Evolutionary conservation across 176 grass and related monocot species (phyloP).

Genomic region (Otatea glauca): DNA sequence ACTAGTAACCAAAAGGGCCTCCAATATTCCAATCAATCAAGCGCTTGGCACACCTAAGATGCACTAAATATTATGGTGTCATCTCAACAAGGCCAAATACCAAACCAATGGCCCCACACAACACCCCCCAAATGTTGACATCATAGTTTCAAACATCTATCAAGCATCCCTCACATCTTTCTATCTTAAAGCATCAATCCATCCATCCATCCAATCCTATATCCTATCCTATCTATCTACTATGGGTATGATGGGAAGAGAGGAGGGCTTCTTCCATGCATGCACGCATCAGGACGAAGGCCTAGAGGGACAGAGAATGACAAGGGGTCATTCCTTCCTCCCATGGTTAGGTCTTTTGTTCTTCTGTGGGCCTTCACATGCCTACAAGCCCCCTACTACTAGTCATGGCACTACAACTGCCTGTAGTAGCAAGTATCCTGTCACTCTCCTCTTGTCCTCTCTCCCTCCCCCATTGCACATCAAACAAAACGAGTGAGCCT

Average conservation of each 20-base stretch:
- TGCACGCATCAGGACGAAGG: slow-evolving; percentile 51
- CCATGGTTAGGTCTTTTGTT: slow-evolving; percentile 57
- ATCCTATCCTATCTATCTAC: slow-evolving; percentile 38
- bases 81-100: slow-evolving; percentile 46
- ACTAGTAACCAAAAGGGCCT: slow-evolving; percentile 45
- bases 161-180: slow-evolving; percentile 59
- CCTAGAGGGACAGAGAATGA: slow-evolving; percentile 74
- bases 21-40: slow-evolving; percentile 48
- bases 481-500: slow-evolving; percentile 39
- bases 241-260: slow-evolving; percentile 29
- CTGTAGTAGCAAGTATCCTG: slow-evolving; percentile 47
- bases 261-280: slow-evolving; percentile 32
- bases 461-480: slow-evolving; percentile 30
- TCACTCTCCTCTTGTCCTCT: slow-evolving; percentile 29
- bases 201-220: slow-evolving; percentile 47
- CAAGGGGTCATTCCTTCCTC: slow-evolving; percentile 73
- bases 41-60: slow-evolving; percentile 23
- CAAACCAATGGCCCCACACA: background rate
- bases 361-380: slow-evolving; percentile 67
- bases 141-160: slow-evolving; percentile 57
- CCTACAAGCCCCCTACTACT: slow-evolving; percentile 38
- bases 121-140: slow-evolving; percentile 13
- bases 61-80: slow-evolving; percentile 59
- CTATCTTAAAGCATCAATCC: slow-evolving; percentile 53
- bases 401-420: slow-evolving; percentile 6